Evolutionary conservation across 78 protist species (phyloP), one percentile per base, ranked within the genome.

Genomic region (Anaeramoeba flamelloides): DNA sequence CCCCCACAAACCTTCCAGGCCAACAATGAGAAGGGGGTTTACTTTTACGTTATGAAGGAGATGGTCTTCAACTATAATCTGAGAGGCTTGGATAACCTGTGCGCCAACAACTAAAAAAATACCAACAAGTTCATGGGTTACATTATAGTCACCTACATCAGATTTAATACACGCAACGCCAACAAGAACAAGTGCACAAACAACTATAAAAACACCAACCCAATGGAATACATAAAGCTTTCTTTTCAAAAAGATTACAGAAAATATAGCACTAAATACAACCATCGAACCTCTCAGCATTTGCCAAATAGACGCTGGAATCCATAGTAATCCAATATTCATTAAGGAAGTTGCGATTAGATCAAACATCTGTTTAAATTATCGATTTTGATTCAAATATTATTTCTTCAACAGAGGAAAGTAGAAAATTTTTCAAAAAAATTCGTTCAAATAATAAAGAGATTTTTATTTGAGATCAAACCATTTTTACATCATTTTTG

Each of bases 201-300:
- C 26, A 64, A 64, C 74, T 30, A 64, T 30, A 64, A 64, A 30
- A 26, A 64, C 74, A n/a, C 74, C 74, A 64, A 64, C 74, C 74
- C 74, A 64, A 26, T 64, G 36, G 74, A 64, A 64, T 30, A 26
- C 36, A 26, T 64, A n/a, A 26, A 64, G 30, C 36, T 64, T 26
- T 26, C 74, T 26, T 30, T 64, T 64, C 30, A 26, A 30, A 64
- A n/a, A 64, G 74, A 30, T 64, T n/a, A 64, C 30, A 26, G 74
- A n/a, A 26, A 64, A 64, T 30, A 64, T 26, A 30, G 74, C 74
- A 26, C 36, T 64, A 30, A 64, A 64, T n/a, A 64, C 30, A 26
- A 64, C 74, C 36, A 64, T 64, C 74, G 74, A 64, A n/a, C 36
- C 26, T 64, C 74, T 64, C 36, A 64, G 74, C 74, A 64, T 64